Conservation (phyloP, 1,139 yeast species). For the Pichia sp. region DNA sequence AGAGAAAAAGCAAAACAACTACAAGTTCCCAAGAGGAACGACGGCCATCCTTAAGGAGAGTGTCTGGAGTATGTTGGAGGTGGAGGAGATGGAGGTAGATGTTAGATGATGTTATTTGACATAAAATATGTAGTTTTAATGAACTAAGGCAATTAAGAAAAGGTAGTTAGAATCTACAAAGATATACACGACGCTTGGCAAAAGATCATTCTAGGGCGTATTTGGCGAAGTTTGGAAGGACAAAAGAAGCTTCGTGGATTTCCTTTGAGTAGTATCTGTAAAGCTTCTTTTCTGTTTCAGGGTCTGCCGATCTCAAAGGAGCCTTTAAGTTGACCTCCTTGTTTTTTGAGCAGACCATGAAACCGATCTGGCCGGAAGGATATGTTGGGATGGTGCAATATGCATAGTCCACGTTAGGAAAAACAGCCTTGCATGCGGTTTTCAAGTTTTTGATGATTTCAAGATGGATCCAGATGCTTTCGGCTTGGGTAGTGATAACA, state of each 20-base stretch:
- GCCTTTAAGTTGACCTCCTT: slow-evolving; percentile 53
- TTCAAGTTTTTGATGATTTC: slow-evolving; percentile 71
- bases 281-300: slow-evolving; percentile 56
- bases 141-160: background rate
- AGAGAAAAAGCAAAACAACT: slow-evolving; percentile 71
- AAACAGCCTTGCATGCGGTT: slow-evolving; percentile 68
- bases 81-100: slow-evolving; percentile 45
- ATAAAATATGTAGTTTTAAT: too few species aligned
- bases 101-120: too few species aligned
- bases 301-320: slow-evolving; percentile 65
- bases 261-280: slow-evolving; percentile 76
- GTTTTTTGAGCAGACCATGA: slow-evolving; percentile 88
- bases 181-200: background rate
- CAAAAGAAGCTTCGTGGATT: slow-evolving; percentile 81
- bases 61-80: slow-evolving; percentile 61
- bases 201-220: slow-evolving; percentile 23
- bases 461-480: slow-evolving; percentile 85
- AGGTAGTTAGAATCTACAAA: background rate
- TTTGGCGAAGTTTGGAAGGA: slow-evolving; percentile 83
- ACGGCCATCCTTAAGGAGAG: slow-evolving; percentile 74
- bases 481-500: slow-evolving; percentile 82
- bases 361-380: slow-evolving; percentile 91
- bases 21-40: slow-evolving; percentile 86
- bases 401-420: slow-evolving; percentile 85
- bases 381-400: slow-evolving; percentile 89